Evolutionary conservation across 2,329 filamentous ascomycete species (phyloP).

Genomic region (Trichophyton equinum): DNA sequence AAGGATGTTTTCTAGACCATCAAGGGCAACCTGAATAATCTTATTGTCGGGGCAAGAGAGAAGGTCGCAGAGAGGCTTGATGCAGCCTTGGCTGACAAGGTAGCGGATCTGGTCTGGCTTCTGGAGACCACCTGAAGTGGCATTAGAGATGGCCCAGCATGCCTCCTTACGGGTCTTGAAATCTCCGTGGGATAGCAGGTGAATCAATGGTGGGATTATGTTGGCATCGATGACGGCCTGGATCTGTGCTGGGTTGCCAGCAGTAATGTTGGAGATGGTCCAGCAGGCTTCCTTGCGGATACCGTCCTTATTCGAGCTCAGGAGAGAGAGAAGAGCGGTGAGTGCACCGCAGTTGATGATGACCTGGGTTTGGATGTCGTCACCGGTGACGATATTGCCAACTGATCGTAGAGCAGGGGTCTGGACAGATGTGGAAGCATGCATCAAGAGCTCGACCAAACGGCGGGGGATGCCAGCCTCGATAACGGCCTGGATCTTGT

Average conservation of each 20-base stretch:
- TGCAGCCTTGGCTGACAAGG: conserved; percentile 83
- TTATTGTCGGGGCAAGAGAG: conserved; percentile 97
- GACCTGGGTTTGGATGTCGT: conserved; percentile 96
- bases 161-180: conserved; percentile 99
- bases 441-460: conserved; percentile 93
- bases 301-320: conserved; percentile 95
- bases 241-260: conserved; percentile 94
- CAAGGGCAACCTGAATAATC: conserved; percentile 97
- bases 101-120: conserved; percentile 98
- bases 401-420: conserved; percentile 94
- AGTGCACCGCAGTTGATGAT: conserved; percentile 98
- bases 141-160: conserved; percentile 99
- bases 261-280: conserved; percentile 99
- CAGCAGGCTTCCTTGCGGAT: conserved; percentile 99
- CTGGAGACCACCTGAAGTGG: conserved; percentile 90
- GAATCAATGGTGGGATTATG: conserved; percentile 91
- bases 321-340: conserved; percentile 77
- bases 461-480: conserved; percentile 94
- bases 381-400: conserved; percentile 96
- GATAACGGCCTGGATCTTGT: conserved; percentile 98
- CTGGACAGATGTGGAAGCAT: conserved; percentile 95
- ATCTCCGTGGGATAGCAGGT: conserved; percentile 89
- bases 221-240: conserved; percentile 93
- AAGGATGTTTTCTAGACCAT: conserved; percentile 96
- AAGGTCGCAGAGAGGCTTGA: conserved; percentile 92